Percentiles rank a stretch among this genome's conserved stretches.
Evolutionary conservation across 768 basidiomycete species (phyloP).

Genomic region (Crassisporium funariophilum): DNA sequence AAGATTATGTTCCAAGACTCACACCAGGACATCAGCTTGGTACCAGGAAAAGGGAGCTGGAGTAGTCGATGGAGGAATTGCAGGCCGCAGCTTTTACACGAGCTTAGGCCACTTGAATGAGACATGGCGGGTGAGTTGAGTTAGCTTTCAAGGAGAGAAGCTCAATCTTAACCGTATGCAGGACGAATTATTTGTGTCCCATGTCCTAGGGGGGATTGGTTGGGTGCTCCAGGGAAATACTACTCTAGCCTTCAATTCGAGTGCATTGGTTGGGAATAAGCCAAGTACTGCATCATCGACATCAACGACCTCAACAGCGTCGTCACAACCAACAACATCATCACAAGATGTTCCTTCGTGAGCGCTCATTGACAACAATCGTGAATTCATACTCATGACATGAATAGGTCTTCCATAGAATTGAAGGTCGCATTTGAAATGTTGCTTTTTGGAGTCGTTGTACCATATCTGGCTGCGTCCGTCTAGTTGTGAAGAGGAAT

Average conservation of each 20-base stretch:
- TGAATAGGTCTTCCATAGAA: too few relatives aligned
- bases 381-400: too few relatives aligned
- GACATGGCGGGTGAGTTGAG: constrained; percentile 65
- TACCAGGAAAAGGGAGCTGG: constrained; percentile 79
- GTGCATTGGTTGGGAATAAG: constrained; percentile 59
- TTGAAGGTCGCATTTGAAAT: too few relatives aligned
- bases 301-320: constrained; percentile 2
- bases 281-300: background rate
- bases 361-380: too few relatives aligned
- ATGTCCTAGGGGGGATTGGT: constrained; percentile 73
- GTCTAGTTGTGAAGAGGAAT: too few relatives aligned
- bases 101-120: constrained; percentile 77
- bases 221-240: constrained; percentile 76
- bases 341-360: too few relatives aligned
- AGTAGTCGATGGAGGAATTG: constrained; percentile 44
- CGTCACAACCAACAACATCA: too few relatives aligned
- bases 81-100: constrained; percentile 85
- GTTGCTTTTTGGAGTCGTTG: too few relatives aligned
- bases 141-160: constrained; percentile 6
- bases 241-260: constrained; percentile 64
- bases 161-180: too few relatives aligned
- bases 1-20: background rate
- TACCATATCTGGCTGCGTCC: too few relatives aligned
- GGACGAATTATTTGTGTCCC: constrained; percentile 69
- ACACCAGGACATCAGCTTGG: constrained; percentile 58